Base-by-base conservation (phyloP, 257 asterid species). In the Solanum pimpinellifolium region DNA sequence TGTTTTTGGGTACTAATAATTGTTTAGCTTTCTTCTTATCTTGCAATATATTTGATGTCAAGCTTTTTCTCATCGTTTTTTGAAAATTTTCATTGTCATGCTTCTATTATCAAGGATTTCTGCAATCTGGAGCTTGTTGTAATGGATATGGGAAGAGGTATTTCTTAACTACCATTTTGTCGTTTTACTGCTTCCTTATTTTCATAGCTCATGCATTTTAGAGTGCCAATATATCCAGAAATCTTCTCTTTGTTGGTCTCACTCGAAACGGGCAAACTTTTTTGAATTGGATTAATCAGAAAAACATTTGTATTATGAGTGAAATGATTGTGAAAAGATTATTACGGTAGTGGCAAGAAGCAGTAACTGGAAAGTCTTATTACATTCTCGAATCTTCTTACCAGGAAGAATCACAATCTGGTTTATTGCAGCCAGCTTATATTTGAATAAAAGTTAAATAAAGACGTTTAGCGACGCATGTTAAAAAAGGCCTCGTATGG, bases 131-230 rank as follows among this genome's bases (percentile, higher is more conserved):
- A 97, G 89, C 87, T 97, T 72, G 90, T 92, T 42, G 94, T 94
- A 23, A 90, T 87, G 49, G 98, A 97, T 90, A 91, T 90, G 72
- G 99, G 94, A 86, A 94, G 90, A 92, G 99, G 99, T 97, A 93
- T 85, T 59, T 74, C 85, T 68, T 77, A 80, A 52, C 69, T 31
- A 49, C 70, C 49, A 13, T 47, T 80, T 80, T 47, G 44, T 80
- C 3, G 2, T 80, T 80, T 78, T 80, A 47, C 42, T 39, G 13
- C 68, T 46, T 47, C n/a, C 42, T 29, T 13, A 29, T 80, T 29
- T 47, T 47, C 42, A 80, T 78, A 59, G 21, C 62, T 44, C 65
- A 13, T 15, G 66, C 42, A 5, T 25, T 78, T 16, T 27, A 78
- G 84, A 46, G 66, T 46, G 27, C 23, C 66, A 78, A 16, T 78